Evolutionary conservation across 2,329 filamentous ascomycete genomes (phyloP), one percentile per base, ranked within the genome.

Genomic region (Aspergillus fischeri): DNA sequence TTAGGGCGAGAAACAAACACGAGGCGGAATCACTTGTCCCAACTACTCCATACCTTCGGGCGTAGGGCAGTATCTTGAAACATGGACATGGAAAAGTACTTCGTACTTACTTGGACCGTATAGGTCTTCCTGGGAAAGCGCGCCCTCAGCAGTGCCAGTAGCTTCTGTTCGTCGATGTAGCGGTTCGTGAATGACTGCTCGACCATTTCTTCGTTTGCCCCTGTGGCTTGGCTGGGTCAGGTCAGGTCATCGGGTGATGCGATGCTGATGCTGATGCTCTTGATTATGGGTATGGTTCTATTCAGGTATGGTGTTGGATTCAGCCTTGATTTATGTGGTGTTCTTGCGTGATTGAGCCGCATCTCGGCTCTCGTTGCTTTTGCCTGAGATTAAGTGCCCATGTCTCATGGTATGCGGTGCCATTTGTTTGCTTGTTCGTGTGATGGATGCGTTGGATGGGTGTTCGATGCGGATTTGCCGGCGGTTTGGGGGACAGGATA

Each of bases 101-200:
- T 11, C 4, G 29, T 8, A 52, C 54, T 52, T 35, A 56, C 54
- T 29, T 20, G 35, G 6, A 56, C 44, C 2, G 24, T n/a, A 38
- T 56, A 56, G n/a, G 29, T 35, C 25, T 44, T 51, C 14, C 47
- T 45, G 3, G 54, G 54, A 32, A 48, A 56, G 9, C 50, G 49
- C 7, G 42, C 49, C 44, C 17, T 52, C 50, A 56, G 21, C 32
- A 56, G 29, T n/a, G 49, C 50, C 28, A 48, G 20, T 17, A 56
- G n/a, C 28, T 45, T 44, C 14, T 56, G 29, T 24, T 52, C 51
- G 21, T 10, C 17, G 48, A 51, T 50, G 47, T 56, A 56, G n/a
- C 54, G 49, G 49, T 52, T 32, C 9, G 41, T 24, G 25, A 56
- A 41, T 24, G 50, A 48, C 44, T 56, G 54, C 10, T 53, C 44